A percentile compares a stretch with the other conserved stretches of the same genome.
Conservation (phyloP, 1,139 yeast genomes). For the Geotrichum carabidarum region DNA sequence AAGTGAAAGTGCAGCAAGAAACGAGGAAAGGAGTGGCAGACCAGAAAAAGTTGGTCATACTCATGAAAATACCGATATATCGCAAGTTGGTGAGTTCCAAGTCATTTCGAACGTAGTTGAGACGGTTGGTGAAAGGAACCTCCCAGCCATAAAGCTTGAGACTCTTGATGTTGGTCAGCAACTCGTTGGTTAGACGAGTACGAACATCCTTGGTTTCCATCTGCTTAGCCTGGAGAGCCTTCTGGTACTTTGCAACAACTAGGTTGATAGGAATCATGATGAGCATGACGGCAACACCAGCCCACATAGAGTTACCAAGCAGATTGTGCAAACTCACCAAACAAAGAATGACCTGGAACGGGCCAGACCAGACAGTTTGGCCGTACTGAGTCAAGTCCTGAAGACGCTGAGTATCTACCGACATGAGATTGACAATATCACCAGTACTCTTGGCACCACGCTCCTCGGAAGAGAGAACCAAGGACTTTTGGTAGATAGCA, state of each 20-base stretch:
- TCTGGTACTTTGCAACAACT: conserved; percentile 45
- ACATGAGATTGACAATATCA: conserved; percentile 75
- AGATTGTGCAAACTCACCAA: conserved; percentile 51
- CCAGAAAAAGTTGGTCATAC: conserved; percentile 56
- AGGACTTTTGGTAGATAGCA: conserved; percentile 72
- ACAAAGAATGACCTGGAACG: conserved; percentile 52
- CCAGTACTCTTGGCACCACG: conserved; percentile 71
- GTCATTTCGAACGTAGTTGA: conserved; percentile 66
- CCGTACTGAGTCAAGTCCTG: conserved; percentile 48
- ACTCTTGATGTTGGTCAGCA: conserved; percentile 59
- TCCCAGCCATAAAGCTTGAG: conserved; percentile 76
- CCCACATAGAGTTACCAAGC: conserved; percentile 57
- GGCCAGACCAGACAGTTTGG: conserved; percentile 52
- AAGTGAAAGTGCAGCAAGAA: conserved; percentile 57
- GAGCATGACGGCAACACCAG: conserved; percentile 52
- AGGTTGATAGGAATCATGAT: conserved; percentile 58
- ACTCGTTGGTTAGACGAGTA: conserved; percentile 61
- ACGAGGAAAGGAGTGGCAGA: conserved; percentile 60
- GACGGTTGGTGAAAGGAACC: conserved; percentile 51
- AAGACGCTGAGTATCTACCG: conserved; percentile 61
- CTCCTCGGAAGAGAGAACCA: conserved; percentile 78
- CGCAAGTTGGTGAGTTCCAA: conserved; percentile 73
- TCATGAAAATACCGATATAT: conserved; percentile 41
- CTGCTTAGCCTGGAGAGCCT: conserved; percentile 50
- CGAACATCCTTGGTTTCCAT: conserved; percentile 64